phyloP scores from a whole-genome alignment of 2,329 filamentous ascomycete species.

The Cercospora sp. region DNA sequence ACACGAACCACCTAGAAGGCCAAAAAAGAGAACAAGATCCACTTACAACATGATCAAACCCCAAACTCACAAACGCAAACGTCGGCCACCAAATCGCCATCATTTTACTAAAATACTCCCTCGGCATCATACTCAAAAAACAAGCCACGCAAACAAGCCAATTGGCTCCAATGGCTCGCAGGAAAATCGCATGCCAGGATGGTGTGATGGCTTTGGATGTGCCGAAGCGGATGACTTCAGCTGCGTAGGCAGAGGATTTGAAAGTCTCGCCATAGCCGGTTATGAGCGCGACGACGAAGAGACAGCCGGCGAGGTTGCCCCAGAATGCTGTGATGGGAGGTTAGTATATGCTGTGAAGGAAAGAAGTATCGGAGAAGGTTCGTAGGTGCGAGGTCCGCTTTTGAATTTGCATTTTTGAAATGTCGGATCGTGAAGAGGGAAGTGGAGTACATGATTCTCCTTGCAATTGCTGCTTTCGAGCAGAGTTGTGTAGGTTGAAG shows the following conservation, averaged over 20 bases:
- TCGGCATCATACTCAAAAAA: conserved; percentile 51
- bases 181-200: conserved; percentile 55
- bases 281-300: conserved; percentile 37
- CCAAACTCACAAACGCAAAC: conserved; percentile 26
- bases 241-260: conserved; percentile 43
- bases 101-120: conserved; percentile 56
- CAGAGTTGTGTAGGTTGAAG: too few species aligned
- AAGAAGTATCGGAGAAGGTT: neutral
- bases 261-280: conserved; percentile 37
- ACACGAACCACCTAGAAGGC: neutral
- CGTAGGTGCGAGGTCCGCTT: neutral
- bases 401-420: too few species aligned
- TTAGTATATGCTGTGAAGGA: neutral
- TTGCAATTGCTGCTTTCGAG: neutral
- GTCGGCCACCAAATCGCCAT: conserved; percentile 52
- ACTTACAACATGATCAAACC: conserved; percentile 57
- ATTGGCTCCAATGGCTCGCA: conserved; percentile 56
- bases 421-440: neutral
- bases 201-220: conserved; percentile 53
- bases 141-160: conserved; percentile 60
- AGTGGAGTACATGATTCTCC: neutral
- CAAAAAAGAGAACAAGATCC: conserved; percentile 30
- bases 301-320: conserved; percentile 37
- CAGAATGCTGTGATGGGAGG: conserved; percentile 26
- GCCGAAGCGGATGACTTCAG: conserved; percentile 49